A percentile compares a stretch with the other conserved stretches of the same genome.
Evolutionary conservation across 495 filamentous ascomycete species (phyloP).

Genomic region (Talaromyces thailandensis): DNA sequence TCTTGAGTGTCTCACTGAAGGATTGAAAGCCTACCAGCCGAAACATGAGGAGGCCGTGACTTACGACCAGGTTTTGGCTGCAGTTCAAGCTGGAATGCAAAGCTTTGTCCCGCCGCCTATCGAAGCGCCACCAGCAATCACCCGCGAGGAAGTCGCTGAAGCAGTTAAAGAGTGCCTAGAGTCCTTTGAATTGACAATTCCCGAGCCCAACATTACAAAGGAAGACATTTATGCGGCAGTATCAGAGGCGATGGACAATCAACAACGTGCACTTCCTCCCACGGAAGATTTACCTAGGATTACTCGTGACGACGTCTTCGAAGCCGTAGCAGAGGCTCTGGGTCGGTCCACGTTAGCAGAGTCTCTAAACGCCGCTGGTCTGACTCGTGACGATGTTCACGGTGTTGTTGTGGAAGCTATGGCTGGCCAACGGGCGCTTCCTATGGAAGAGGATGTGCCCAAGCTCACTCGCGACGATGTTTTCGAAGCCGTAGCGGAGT

Average conservation of each 20-base stretch:
- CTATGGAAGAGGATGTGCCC: not conserved
- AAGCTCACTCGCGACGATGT: constrained; percentile 42
- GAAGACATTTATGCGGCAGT: constrained; percentile 14
- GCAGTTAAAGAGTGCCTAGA: constrained; percentile 71
- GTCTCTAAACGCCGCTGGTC: constrained; percentile 5
- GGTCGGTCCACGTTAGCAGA: not conserved
- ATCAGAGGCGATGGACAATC: constrained; percentile 1
- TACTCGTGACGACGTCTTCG: constrained; percentile 37
- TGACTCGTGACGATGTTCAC: constrained; percentile 30
- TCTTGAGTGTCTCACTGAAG: constrained; percentile 72
- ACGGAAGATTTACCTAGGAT: constrained; percentile 21
- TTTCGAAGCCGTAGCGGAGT: constrained; percentile 19
- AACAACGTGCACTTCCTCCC: not conserved
- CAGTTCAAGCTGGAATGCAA: constrained; percentile 73
- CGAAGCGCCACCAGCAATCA: constrained; percentile 56
- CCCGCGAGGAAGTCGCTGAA: constrained; percentile 66
- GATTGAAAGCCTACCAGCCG: constrained; percentile 65
- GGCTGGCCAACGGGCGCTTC: constrained; percentile 35
- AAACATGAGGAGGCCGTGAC: constrained; percentile 48
- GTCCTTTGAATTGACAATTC: constrained; percentile 56
- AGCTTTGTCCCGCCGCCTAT: constrained; percentile 64
- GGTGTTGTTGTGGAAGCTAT: constrained; percentile 38
- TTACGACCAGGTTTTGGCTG: constrained; percentile 70
- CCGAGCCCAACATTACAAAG: constrained; percentile 27
- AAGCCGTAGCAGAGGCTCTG: constrained; percentile 29